Evolutionary conservation across 225 moss, liverwort and hornwort genomes (phyloP).

Genomic region (Takakia lepidozioides): DNA sequence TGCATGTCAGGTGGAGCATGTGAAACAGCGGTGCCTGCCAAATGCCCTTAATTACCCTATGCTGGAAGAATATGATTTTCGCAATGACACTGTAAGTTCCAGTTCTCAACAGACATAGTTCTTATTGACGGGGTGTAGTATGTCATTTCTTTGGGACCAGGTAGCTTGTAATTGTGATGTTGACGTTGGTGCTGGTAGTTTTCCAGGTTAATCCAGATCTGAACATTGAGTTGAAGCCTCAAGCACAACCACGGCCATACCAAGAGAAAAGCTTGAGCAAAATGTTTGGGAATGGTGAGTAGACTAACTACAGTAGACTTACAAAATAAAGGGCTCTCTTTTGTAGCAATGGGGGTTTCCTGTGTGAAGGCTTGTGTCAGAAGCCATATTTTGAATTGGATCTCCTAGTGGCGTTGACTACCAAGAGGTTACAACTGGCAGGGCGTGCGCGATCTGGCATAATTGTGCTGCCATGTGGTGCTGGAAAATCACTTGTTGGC

Average conservation of each 20-base stretch:
- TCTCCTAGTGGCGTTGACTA: too few relatives aligned
- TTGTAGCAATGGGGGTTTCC: too few relatives aligned
- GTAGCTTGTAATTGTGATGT: too few relatives aligned
- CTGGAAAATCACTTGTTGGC: constrained; percentile 98
- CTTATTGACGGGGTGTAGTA: too few relatives aligned
- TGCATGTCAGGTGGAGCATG: constrained; percentile 99
- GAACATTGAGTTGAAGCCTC: constrained; percentile 86
- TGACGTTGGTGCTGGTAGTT: constrained; percentile 4
- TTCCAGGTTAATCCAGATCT: constrained; percentile 91
- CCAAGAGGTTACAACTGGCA: constrained; percentile 14
- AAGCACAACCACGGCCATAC: constrained; percentile 98
- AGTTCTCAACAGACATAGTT: too few relatives aligned
- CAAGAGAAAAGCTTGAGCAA: constrained; percentile 99
- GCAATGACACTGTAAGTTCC: constrained; percentile 97
- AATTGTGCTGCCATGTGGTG: constrained; percentile 98
- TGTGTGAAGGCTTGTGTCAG: too few relatives aligned
- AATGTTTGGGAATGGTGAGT: constrained; percentile 98
- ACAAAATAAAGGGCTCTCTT: neutral
- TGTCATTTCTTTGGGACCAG: too few relatives aligned
- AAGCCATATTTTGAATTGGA: too few relatives aligned
- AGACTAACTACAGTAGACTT: too few relatives aligned
- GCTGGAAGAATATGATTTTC: constrained; percentile 98
- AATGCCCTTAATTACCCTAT: constrained; percentile 94
- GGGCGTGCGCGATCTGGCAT: constrained; percentile 99
- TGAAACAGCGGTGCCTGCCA: constrained; percentile 95